Evolutionary conservation across 2,329 filamentous ascomycete genomes (phyloP).

Genomic region (Colletotrichum caudatum): DNA sequence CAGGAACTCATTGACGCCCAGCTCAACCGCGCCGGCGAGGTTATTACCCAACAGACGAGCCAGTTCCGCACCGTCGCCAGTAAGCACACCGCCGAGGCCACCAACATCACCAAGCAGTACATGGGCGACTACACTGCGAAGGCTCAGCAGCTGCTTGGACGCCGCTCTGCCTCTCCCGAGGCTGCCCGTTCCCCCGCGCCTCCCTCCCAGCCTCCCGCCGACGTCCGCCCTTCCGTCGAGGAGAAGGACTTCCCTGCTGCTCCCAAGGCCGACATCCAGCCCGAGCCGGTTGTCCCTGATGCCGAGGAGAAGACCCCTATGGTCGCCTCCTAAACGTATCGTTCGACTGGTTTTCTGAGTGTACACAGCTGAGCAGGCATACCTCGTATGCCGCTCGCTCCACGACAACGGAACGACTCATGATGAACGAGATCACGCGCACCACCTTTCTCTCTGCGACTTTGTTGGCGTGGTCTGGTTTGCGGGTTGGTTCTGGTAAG

Average conservation of each 20-base stretch:
- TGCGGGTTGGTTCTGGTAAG: constrained; percentile 29
- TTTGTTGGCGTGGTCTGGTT: constrained; percentile 32
- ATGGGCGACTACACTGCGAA: constrained; percentile 76
- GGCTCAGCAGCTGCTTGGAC: constrained; percentile 73
- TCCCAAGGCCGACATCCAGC: constrained; percentile 39
- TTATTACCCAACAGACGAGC: constrained; percentile 72
- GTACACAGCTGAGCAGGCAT: constrained; percentile 32
- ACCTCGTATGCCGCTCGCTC: constrained; percentile 34
- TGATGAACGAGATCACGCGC: constrained; percentile 37
- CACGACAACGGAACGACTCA: constrained; percentile 42
- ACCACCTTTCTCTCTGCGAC: constrained; percentile 31
- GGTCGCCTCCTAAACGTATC: constrained; percentile 41
- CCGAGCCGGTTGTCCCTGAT: constrained; percentile 45
- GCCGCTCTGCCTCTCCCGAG: constrained; percentile 59
- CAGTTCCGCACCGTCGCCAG: constrained; percentile 72
- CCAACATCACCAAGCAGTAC: constrained; percentile 74
- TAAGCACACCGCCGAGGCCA: constrained; percentile 73
- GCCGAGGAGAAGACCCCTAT: constrained; percentile 45
- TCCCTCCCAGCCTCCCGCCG: constrained; percentile 40
- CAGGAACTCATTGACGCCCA: constrained; percentile 77
- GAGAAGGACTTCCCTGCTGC: constrained; percentile 44
- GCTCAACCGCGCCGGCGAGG: constrained; percentile 67
- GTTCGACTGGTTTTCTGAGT: constrained; percentile 38
- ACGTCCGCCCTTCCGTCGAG: constrained; percentile 41
- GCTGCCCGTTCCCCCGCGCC: constrained; percentile 53